Evolutionary conservation across 179 eudicot genomes (phyloP).

Genomic region (Camellia oleifera): DNA sequence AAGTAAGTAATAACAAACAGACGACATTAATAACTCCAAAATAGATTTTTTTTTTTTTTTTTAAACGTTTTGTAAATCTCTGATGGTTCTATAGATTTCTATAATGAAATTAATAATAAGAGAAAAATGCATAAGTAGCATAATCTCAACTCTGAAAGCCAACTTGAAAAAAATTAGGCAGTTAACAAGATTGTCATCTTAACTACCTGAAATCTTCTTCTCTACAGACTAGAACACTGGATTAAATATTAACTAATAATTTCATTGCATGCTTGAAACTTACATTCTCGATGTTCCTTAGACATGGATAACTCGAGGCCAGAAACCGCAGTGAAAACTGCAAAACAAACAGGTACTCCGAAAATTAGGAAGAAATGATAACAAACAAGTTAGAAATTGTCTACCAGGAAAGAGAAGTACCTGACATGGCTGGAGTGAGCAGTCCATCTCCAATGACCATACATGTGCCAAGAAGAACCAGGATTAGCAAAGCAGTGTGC

Average conservation of each 20-base stretch:
- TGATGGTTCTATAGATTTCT: too few species aligned
- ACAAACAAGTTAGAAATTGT: neutral
- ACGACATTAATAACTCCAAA: too few species aligned
- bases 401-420: slow-evolving; percentile 28
- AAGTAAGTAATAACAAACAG: neutral
- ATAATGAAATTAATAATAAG: too few species aligned
- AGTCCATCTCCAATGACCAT: slow-evolving; percentile 94
- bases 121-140: neutral
- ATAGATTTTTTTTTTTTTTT: too few species aligned
- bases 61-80: too few species aligned
- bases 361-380: neutral
- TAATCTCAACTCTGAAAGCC: neutral
- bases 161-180: neutral
- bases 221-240: neutral
- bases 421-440: slow-evolving; percentile 89
- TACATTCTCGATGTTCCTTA: slow-evolving; percentile 72
- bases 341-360: slow-evolving; percentile 21
- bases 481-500: slow-evolving; percentile 69
- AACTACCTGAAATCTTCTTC: neutral
- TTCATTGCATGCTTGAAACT: slow-evolving; percentile 23
- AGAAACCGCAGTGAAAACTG: slow-evolving; percentile 82
- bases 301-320: slow-evolving; percentile 91
- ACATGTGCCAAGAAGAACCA: slow-evolving; percentile 90
- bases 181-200: neutral
- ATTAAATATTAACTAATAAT: neutral